phyloP scores from a whole-genome alignment of 768 basidiomycete species.

The Cystobasidium tubakii region DNA sequence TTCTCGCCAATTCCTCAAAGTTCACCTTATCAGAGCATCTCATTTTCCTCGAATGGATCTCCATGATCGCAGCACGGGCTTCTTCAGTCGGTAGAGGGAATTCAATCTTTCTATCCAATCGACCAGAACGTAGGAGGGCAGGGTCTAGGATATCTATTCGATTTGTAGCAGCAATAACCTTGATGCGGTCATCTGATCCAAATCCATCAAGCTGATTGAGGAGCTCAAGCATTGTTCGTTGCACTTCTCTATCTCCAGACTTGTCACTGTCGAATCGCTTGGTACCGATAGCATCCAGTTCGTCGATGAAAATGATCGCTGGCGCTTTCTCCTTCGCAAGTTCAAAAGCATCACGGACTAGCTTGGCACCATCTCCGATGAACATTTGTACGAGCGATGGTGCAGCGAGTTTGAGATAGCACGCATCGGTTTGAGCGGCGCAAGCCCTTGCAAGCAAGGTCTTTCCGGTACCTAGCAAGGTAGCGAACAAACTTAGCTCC shows the following conservation, averaged over 20 bases:
- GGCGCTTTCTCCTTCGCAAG: constrained; percentile 97
- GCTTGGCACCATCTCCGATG: constrained; percentile 97
- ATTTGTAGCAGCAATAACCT: constrained; percentile 98
- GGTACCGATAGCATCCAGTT: constrained; percentile 53
- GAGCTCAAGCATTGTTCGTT: constrained; percentile 97
- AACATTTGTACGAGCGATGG: constrained; percentile 99
- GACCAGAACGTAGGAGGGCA: constrained; percentile 93
- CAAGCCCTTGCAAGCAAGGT: constrained; percentile 95
- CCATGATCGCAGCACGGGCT: constrained; percentile 89
- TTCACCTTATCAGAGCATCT: constrained; percentile 78
- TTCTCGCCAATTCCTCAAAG: constrained; percentile 91
- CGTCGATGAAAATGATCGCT: constrained; percentile 88
- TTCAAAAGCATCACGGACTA: constrained; percentile 96
- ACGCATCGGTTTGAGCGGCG: constrained; percentile 94
- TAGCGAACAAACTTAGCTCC: no score
- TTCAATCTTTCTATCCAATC: constrained; percentile 96
- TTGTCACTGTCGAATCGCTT: constrained; percentile 94
- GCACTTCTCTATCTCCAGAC: constrained; percentile 98
- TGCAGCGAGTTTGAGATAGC: constrained; percentile 94
- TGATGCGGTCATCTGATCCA: constrained; percentile 92
- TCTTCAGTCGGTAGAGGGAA: constrained; percentile 95
- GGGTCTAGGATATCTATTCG: constrained; percentile 98
- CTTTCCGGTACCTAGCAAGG: constrained; percentile 77
- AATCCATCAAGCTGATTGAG: constrained; percentile 98
- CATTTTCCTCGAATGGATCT: constrained; percentile 98